Evolutionary conservation across 495 filamentous ascomycete genomes (phyloP).

Genomic region (Articulospora tetracladia): DNA sequence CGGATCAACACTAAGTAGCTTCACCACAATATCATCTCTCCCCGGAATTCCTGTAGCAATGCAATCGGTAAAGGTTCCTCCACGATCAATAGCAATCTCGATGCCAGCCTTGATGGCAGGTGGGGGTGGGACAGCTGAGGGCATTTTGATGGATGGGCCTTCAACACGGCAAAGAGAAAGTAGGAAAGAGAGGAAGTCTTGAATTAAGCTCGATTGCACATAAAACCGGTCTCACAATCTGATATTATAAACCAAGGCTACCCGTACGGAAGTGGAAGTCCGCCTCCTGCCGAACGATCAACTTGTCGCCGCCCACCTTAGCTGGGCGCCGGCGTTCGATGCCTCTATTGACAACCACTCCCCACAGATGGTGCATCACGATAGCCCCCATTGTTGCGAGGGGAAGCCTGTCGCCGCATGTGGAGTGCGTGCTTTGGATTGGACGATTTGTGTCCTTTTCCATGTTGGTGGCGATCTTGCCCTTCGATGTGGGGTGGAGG

Average conservation of each 20-base stretch:
- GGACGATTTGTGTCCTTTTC: background rate
- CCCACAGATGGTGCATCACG: too few relatives aligned
- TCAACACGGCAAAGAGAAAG: background rate
- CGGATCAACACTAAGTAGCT: constrained; percentile 47
- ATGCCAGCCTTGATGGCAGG: background rate
- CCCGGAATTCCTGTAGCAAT: constrained; percentile 49
- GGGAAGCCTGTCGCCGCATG: background rate
- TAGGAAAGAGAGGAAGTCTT: background rate
- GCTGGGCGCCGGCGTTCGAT: too few relatives aligned
- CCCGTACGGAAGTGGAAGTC: background rate
- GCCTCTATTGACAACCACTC: too few relatives aligned
- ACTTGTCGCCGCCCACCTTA: background rate
- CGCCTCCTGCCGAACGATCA: background rate
- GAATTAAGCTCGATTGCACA: background rate
- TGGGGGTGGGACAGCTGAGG: constrained; percentile 4
- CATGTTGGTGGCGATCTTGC: background rate
- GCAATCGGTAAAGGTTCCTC: constrained; percentile 66
- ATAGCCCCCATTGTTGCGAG: background rate
- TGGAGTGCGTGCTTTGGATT: background rate
- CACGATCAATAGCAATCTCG: constrained; percentile 53
- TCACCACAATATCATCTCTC: constrained; percentile 45
- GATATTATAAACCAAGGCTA: background rate
- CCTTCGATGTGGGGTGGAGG: background rate
- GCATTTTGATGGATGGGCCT: constrained; percentile 4
- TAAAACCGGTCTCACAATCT: background rate